phyloP scores from a whole-genome alignment of 441 rosid genomes.

The Croton setiger region DNA sequence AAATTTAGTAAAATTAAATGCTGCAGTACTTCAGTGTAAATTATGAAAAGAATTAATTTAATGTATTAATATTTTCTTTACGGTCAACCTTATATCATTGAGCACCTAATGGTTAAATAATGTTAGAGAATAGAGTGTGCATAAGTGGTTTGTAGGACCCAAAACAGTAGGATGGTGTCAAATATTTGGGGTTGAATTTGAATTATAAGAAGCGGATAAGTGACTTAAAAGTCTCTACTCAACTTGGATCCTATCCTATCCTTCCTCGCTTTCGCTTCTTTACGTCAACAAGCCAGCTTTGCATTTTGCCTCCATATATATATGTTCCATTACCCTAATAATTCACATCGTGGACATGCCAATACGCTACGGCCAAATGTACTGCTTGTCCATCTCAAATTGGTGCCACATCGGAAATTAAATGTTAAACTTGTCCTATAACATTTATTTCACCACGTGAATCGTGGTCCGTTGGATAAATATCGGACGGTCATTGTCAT shows the following conservation, averaged over 20 bases:
- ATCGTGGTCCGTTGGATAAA: constrained; percentile 30
- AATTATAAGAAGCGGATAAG: neutral
- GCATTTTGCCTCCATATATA: neutral
- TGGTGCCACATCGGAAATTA: neutral
- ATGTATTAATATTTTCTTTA: no score
- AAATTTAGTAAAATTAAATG: no score
- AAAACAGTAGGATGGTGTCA: neutral
- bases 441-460: constrained; percentile 18
- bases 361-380: constrained; percentile 12
- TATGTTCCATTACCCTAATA: constrained; percentile 12
- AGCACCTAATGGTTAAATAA: no score
- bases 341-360: constrained; percentile 30
- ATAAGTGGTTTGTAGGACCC: constrained; percentile 8
- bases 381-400: constrained; percentile 20
- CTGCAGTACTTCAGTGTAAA: no score
- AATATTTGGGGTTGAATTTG: constrained; percentile 3
- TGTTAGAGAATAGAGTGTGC: neutral
- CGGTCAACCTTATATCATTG: no score
- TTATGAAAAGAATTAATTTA: no score
- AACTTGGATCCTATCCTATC: constrained; percentile 25
- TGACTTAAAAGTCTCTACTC: constrained; percentile 20
- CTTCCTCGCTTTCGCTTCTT: constrained; percentile 33
- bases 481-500: constrained; percentile 14
- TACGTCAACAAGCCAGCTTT: constrained; percentile 12
- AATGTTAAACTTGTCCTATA: neutral